Conservation (phyloP, 768 basidiomycete genomes). For the Crepidotus variabilis region DNA sequence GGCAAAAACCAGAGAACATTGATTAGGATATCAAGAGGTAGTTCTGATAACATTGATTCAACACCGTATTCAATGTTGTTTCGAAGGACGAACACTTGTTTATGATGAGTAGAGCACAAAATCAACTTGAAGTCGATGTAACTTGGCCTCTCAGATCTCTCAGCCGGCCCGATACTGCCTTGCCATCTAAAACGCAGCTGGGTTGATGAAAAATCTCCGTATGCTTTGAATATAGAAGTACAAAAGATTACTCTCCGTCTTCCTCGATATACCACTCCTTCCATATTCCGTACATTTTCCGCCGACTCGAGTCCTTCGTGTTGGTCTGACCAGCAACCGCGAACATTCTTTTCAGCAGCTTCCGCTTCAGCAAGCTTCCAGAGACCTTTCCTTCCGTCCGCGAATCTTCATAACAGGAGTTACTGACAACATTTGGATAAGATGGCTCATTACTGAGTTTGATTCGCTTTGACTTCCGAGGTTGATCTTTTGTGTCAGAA, state of each 20-base stretch:
- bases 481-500: constrained; percentile 33
- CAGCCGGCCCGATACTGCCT: background rate
- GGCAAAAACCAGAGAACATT: constrained; percentile 21
- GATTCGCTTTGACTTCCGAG: constrained; percentile 42
- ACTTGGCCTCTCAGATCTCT: no score
- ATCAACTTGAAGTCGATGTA: no score
- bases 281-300: constrained; percentile 83
- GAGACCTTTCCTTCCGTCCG: constrained; percentile 32
- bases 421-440: constrained; percentile 45
- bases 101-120: no score
- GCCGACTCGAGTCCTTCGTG: constrained; percentile 74
- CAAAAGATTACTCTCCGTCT: constrained; percentile 25
- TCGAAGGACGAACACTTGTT: no score
- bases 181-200: no score
- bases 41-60: constrained; percentile 10
- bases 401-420: constrained; percentile 48
- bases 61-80: no score
- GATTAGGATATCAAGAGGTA: constrained; percentile 28
- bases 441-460: constrained; percentile 31
- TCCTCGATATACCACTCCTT: constrained; percentile 53
- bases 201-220: background rate
- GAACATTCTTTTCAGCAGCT: constrained; percentile 63
- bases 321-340: constrained; percentile 68
- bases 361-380: constrained; percentile 40
- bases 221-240: background rate